Base-by-base conservation (phyloP, 2,329 filamentous ascomycete genomes). In the Colletotrichum tamarilloi region DNA sequence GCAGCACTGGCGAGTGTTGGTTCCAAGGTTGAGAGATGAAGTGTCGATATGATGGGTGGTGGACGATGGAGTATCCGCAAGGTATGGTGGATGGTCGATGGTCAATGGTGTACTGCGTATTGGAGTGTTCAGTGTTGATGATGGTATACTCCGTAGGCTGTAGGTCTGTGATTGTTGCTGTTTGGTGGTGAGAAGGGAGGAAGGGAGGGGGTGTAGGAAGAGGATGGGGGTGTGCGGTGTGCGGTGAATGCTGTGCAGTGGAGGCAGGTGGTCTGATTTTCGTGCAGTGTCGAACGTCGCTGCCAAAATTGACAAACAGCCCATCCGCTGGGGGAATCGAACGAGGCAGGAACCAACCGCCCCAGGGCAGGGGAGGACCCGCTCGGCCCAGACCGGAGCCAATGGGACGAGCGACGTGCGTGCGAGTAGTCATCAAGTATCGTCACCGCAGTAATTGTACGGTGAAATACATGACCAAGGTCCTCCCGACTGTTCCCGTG, bases 281-380 rank as follows among this genome's bases (percentile, higher is more conserved):
- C 24, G 24, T 69, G 70, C 70, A 65, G 53, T 19, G 66, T 73
- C 66, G 70, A 73, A 73, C 60, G 70, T 53, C 59, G 35, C 24
- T 26, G 66, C 57, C 60, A 56, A 64, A 53, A 52, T 66, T 22
- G 62, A 28, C 58, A 53, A 69, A 64, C 70, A 60, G 58, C 38
- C 65, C 69, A 72, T 59, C 26, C 26, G n/a, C 24, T 24, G 26
- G 7, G 22, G 22, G 46, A 69, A 69, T 73, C 70, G 70, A 73
- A 73, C 70, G 70, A 73, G 70, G 35, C 38, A 73, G 70, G 35
- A 16, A 16, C 38, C 30, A 32, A 26, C 26, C 11, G 38, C 38
- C 38, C 14, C 14, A 16, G 38, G 38, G 14, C 14, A 16, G 38
- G 38, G 5, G 14, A 16, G 14, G 38, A 53, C 42, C 32, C 42